These are phyloP conservation scores for Diversispora epigaea DNA, from an alignment of 192 early-diverging fungal genomes.

Conservation along the genomic window DNA sequence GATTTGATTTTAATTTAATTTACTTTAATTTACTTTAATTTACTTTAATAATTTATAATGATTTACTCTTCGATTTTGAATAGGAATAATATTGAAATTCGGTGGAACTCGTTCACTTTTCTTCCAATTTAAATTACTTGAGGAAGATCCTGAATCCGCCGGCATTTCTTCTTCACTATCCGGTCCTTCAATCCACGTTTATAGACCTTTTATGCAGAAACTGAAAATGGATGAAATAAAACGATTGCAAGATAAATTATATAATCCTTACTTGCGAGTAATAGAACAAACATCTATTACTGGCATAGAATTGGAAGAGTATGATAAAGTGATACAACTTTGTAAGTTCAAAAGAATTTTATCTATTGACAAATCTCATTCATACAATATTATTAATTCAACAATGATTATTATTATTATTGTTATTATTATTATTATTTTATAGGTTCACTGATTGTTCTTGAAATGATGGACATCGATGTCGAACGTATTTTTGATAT, in stretches of 20 bases:
- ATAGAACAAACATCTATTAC: not conserved
- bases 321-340: slow-evolving; percentile 22
- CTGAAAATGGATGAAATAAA: slow-evolving; percentile 1
- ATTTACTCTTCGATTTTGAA: not conserved
- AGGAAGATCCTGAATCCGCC: not conserved
- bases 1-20: no score
- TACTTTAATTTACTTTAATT: no score
- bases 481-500: not conserved
- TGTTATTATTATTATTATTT: not conserved
- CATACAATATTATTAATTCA: no score
- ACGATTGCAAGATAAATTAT: slow-evolving; percentile 14
- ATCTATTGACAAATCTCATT: not conserved
- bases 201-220: slow-evolving; percentile 18
- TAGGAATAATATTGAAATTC: slow-evolving; percentile 16
- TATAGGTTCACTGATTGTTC: slow-evolving; percentile 20
- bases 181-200: slow-evolving; percentile 25
- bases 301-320: slow-evolving; percentile 18
- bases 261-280: slow-evolving; percentile 19
- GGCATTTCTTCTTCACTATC: not conserved
- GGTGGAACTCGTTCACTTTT: slow-evolving; percentile 25
- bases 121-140: not conserved
- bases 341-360: slow-evolving; percentile 14
- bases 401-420: not conserved
- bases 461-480: slow-evolving; percentile 24
- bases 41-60: not conserved